Evolutionary conservation across 371 early-diverging fungal species (phyloP), one percentile per base, ranked within the genome.

Genomic region (Parasitella parasitica): DNA sequence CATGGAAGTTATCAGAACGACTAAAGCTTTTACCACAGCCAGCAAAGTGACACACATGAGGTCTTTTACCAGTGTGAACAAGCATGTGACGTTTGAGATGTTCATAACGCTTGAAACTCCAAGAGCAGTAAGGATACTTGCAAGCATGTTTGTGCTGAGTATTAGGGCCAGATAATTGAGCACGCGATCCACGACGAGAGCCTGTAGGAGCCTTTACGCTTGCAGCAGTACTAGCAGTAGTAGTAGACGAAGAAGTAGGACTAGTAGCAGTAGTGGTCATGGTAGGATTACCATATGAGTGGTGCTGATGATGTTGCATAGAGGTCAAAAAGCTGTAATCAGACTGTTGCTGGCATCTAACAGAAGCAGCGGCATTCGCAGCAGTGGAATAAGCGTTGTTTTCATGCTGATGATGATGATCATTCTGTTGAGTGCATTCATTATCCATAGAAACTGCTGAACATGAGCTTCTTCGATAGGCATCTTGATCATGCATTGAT

Each of bases 21-120:
- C 90, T 86, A 59, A 92, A 92, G 4, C 83, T 76, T 64, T 89
- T 88, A 20, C 84, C 81, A 63, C 92, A 92, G 7, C 83, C 84
- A 30, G 77, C 77, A 28, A 81, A 81, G 41, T 78, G 81, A 59
- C 92, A 92, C n/a, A 82, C 79, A 72, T 84, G 89, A 30, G 92
- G 84, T 18, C 85, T 72, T 57, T 85, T 85, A 22, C 84, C 85
- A 8, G 87, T 83, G 35, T 86, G 87, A 43, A 86, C 85, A 32
- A 64, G 43, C 65, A 65, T 58, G 50, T 72, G 64, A 49, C 72
- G 67, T 48, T 71, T 61, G 16, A 70, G 57, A 48, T 73, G 70
- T 20, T 66, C 64, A 32, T 69, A 69, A 16, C 64, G 59, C 20
- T 71, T 64, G 67, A 86, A 86, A 46, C 83, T 83, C 85, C 83